phyloP scores from a whole-genome alignment of 1,139 yeast species.

The Yamadazyma songkhlaensis region DNA sequence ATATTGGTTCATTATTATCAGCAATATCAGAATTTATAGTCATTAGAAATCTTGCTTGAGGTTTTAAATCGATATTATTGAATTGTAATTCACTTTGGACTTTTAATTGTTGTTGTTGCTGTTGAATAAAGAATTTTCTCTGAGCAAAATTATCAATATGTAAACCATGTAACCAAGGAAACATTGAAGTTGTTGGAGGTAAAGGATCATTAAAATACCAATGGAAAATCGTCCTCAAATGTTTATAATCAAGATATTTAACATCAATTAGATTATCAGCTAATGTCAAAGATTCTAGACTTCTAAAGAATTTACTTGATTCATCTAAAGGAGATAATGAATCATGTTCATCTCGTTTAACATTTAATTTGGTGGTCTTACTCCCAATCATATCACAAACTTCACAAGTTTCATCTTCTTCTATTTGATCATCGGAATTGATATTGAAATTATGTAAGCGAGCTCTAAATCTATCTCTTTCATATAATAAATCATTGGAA shows the following conservation, averaged over 20 bases:
- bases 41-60: slow-evolving; percentile 41
- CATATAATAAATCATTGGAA: slow-evolving; percentile 42
- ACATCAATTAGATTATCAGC: slow-evolving; percentile 11
- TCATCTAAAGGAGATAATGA: slow-evolving; percentile 26
- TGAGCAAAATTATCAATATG: slow-evolving; percentile 53
- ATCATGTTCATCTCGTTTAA: slow-evolving; percentile 10
- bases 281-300: slow-evolving; percentile 1
- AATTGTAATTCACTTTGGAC: slow-evolving; percentile 1
- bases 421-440: slow-evolving; percentile 9
- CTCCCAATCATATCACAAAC: slow-evolving; percentile 37
- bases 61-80: slow-evolving; percentile 9
- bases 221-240: slow-evolving; percentile 34
- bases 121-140: slow-evolving; percentile 36
- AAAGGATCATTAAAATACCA: slow-evolving; percentile 52
- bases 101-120: slow-evolving; percentile 17
- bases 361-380: slow-evolving; percentile 38
- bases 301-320: slow-evolving; percentile 18
- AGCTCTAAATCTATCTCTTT: slow-evolving; percentile 45
- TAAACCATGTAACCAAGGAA: slow-evolving; percentile 90
- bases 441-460: slow-evolving; percentile 35
- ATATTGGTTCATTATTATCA: slow-evolving; percentile 15
- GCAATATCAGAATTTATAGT: slow-evolving; percentile 34
- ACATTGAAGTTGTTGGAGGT: slow-evolving; percentile 67
- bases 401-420: slow-evolving; percentile 37
- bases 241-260: slow-evolving; percentile 23